These are phyloP conservation scores for Aureobasidium sp. DNA, from an alignment of 2,329 filamentous ascomycete species.

Conservation along the genomic window DNA sequence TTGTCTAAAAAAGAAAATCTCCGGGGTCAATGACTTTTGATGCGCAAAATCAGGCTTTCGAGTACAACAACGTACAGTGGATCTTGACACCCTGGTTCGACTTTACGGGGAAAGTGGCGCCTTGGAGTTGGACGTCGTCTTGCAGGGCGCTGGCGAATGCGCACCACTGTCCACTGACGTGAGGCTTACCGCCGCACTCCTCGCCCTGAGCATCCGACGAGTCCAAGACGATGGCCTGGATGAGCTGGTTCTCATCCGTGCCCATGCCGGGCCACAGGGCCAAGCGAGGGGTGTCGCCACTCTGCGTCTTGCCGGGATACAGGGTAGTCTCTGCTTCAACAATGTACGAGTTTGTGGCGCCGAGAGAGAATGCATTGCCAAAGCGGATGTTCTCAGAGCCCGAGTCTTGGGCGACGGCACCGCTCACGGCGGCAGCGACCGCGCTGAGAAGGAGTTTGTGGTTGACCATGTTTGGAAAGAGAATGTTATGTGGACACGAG, in stretches of 20 bases:
- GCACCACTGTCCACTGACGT: conserved; percentile 15
- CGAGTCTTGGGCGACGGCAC: background rate
- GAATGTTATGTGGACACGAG: background rate
- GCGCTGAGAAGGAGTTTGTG: background rate
- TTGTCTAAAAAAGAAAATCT: no score
- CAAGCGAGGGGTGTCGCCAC: conserved; percentile 31
- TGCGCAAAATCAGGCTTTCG: no score
- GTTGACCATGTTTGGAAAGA: background rate
- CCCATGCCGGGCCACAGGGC: conserved; percentile 46
- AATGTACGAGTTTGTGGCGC: conserved; percentile 33
- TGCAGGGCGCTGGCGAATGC: conserved; percentile 15
- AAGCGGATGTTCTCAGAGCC: conserved; percentile 11
- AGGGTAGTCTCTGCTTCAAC: conserved; percentile 40
- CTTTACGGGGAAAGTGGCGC: background rate
- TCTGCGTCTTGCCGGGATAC: conserved; percentile 35
- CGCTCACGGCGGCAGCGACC: background rate
- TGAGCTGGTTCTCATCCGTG: conserved; percentile 41
- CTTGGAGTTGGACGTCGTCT: conserved; percentile 2
- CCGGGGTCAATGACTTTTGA: no score
- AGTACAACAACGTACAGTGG: background rate
- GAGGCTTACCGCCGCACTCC: conserved; percentile 2
- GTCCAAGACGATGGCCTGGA: conserved; percentile 36
- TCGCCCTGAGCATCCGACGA: conserved; percentile 6
- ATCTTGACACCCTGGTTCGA: conserved; percentile 9
- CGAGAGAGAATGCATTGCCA: conserved; percentile 2